Evolutionary conservation across 306 rosid species (phyloP).

Genomic region (Cajanus cajan): DNA sequence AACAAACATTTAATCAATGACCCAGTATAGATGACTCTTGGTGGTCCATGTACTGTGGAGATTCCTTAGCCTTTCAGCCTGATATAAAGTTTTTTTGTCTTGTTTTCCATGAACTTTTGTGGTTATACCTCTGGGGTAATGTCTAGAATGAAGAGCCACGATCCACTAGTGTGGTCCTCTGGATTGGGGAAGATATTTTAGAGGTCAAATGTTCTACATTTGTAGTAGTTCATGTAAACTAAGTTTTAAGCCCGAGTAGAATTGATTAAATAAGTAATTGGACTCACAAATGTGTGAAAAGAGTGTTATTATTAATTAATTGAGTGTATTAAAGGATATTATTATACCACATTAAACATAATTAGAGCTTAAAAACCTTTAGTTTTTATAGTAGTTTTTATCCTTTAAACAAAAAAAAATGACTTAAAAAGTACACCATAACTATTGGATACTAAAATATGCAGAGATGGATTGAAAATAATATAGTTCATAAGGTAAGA

Average conservation of each 20-base stretch:
- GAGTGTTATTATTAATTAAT: too few relatives aligned
- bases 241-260: too few relatives aligned
- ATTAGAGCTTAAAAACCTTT: not conserved
- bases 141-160: constrained; percentile 26
- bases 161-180: not conserved
- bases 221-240: not conserved
- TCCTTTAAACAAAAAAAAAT: not conserved
- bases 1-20: not conserved
- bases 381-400: not conserved
- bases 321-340: not conserved
- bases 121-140: not conserved
- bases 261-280: too few relatives aligned
- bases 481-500: not conserved
- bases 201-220: not conserved
- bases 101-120: not conserved
- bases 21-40: not conserved
- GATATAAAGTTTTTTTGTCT: not conserved
- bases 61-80: constrained; percentile 24
- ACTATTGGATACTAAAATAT: not conserved
- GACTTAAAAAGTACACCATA: not conserved
- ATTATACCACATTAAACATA: not conserved
- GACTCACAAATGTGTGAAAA: too few relatives aligned
- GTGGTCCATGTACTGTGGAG: constrained; percentile 24
- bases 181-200: not conserved
- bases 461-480: not conserved